Evolutionary conservation across 805 yeast species (phyloP), one percentile per base, ranked within the genome.

Genomic region (Cyberlindnera euphorbiiphila): DNA sequence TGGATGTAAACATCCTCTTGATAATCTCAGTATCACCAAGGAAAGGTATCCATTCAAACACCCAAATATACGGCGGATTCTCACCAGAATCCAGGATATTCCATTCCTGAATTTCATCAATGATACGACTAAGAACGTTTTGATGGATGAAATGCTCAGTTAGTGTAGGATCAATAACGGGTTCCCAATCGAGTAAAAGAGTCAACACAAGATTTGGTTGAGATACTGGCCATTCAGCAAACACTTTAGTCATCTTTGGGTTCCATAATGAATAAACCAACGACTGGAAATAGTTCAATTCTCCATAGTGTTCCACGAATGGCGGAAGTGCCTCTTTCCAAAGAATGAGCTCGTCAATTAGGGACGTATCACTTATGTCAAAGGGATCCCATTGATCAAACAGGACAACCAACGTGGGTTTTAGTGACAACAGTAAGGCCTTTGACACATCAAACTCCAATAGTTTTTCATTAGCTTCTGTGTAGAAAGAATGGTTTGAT

Each of bases 111-210:
- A 75, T 53, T 0, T 58, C 62, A 3, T 42, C 16, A n/a, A n/a
- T n/a, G n/a, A n/a, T n/a, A n/a, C n/a, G n/a, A n/a, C n/a, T n/a
- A 0, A 48, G 26, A 4, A 78, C 50, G 23, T 59, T 63, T 0
- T 76, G 75, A 0, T 58, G 35, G 2, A 78, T 32, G 11, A 74
- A 35, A 29, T 52, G 51, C 4, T 57, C 48, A 11, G 61, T 47
- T 2, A 59, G 47, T 4, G 43, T 36, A 0, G 32, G 32, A 3
- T 71, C 65, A 3, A 72, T 36, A 2, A 70, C 41, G 1, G 50
- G 54, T 17, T 53, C 57, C 78, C 75, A 70, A 15, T 64, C 66
- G 14, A 70, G 56, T 0, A 73, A 34, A 3, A 69, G 38, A 1
- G 62, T 51, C 6, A 72, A 53, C 1, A 65, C 68, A 10, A 66